Base-by-base conservation (phyloP, 179 eudicot species). In the Nepenthes alata region DNA sequence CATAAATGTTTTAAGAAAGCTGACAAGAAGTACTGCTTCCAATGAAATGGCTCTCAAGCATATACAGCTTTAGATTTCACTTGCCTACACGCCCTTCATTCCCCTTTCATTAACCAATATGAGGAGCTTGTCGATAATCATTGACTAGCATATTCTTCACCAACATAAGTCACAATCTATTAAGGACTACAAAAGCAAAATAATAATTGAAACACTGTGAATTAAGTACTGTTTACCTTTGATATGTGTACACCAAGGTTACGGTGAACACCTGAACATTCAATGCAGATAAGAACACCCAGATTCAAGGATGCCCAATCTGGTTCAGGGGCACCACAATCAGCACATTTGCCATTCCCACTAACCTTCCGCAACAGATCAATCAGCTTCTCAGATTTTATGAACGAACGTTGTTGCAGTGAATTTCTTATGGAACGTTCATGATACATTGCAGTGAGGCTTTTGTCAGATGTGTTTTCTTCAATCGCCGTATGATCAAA, bases 271-370 rank as follows among this genome's bases (percentile, higher is more conserved):
- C 98, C 98, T 25, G 97, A 93, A 83, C 98, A 93, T 67, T 93
- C 98, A 53, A 93, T 93, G 85, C 98, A 93, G 47, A 93, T 93
- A 71, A 93, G 95, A 60, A 93, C 88, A 10, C 98, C 98, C 16
- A 93, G 80, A 78, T 93, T 93, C 71, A 93, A 85, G 74, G 97
- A 93, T 62, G 98, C 98, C 98, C 98, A 93, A 72, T 93, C 98
- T 10, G 97, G 98, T 71, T 93, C 98, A 49, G 91, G 80, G 56
- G 95, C 90, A 64, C 98, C 95, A 77, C 98, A 93, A 84, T 93
- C 98, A 64, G 98, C 94, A 75, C 98, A 93, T 70, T 70, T 93
- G 38, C 87, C 94, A 74, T 93, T 93, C 38, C 98, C 97, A 67
- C 80, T 67, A 47, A 89, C 97, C 72, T 70, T 90, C 55, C 85